Base-by-base conservation (phyloP, 345 rosid genomes). In the Arabidopsis suecica region DNA sequence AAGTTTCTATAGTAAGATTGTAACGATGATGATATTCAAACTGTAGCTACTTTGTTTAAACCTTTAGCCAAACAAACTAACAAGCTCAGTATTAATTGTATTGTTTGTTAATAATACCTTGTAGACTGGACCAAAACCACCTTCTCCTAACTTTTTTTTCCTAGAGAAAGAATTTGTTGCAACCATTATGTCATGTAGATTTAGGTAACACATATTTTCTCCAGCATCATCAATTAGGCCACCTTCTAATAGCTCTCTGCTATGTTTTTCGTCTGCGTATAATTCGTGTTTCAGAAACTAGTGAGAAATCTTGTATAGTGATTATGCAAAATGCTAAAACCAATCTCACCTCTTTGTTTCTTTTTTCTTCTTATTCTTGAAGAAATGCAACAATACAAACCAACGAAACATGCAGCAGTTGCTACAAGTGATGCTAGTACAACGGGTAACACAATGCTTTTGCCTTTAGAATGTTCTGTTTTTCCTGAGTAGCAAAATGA, bases 71-170 rank as follows among this genome's bases (percentile, higher is more conserved):
- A 51, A 23, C 33, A 0, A 51, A 12, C 5, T 9, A 3, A 45
- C 1, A 44, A 5, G 0, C 49, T 40, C 12, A 47, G 13, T 3
- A 34, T 3, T 6, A 55, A 32, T 33, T 23, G 16, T 14, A 33
- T 7, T 33, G 13, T 14, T 57, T n/a, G n/a, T n/a, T n/a, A n/a
- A n/a, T 18, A 37, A 5, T 7, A 62, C 67, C 67, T 62, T 62
- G 37, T 42, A 62, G 14, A 62, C 67, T 0, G 67, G 53, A 23
- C 67, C 51, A 41, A 62, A 62, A 62, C 67, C 67, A 3, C 67
- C 67, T 62, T 62, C 51, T 7, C 67, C 67, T 42, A 62, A 2
- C 37, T 42, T 62, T 8, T 14, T 13, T 3, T 62, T 37, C 51
- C 14, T 37, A 0, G 67, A 42, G 37, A 62, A 62, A 62, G 22